These are phyloP conservation scores for Blastocystis hominis DNA, from an alignment of 352 stramenopile species.

Conservation along the genomic window DNA sequence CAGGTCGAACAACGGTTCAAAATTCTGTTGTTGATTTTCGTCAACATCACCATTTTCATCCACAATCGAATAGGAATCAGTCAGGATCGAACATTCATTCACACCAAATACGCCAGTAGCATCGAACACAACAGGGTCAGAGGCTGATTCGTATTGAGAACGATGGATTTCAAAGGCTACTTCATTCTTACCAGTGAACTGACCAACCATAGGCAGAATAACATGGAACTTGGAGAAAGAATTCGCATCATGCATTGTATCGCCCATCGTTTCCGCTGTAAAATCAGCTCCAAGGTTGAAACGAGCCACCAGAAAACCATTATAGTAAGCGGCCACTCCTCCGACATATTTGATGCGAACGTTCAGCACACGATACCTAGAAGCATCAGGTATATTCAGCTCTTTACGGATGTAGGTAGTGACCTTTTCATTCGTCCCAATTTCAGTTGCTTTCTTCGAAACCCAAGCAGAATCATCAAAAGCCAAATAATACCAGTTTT, in stretches of 20 bases:
- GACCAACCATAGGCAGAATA: not conserved
- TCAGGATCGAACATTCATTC: no score
- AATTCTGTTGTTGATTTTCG: not conserved
- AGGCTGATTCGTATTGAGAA: not conserved
- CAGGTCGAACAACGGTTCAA: not conserved
- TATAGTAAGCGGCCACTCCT: conserved; percentile 41
- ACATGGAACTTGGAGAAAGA: conserved; percentile 25
- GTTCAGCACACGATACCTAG: conserved; percentile 7
- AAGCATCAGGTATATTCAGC: not conserved
- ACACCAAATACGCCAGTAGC: conserved; percentile 8
- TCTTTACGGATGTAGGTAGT: not conserved
- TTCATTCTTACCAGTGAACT: not conserved
- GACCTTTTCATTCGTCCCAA: not conserved
- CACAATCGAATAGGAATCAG: not conserved
- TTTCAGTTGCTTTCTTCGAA: not conserved
- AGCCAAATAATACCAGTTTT: not conserved
- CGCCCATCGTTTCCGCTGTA: not conserved
- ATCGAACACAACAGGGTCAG: no score
- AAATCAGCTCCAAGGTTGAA: conserved; percentile 22
- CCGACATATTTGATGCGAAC: not conserved
- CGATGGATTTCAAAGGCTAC: conserved; percentile 47
- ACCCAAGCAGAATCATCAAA: conserved; percentile 32
- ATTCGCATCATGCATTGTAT: not conserved
- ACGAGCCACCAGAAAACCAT: not conserved
- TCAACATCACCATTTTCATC: not conserved